Evolutionary conservation across 768 basidiomycete genomes (phyloP).

Genomic region (Chalciporus piperatus): DNA sequence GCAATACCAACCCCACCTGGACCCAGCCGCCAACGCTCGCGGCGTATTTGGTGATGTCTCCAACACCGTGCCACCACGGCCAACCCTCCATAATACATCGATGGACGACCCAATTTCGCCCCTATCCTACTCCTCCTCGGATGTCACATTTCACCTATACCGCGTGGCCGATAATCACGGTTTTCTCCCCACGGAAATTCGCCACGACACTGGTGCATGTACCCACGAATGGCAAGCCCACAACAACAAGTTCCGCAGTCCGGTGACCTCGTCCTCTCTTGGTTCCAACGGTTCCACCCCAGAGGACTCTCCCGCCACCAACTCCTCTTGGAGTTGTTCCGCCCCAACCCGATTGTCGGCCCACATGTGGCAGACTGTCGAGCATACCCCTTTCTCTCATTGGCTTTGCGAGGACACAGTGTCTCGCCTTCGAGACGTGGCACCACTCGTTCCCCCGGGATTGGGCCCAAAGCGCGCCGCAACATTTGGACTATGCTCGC

Average conservation of each 20-base stretch:
- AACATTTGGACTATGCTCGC: not conserved
- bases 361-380: not conserved
- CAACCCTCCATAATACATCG: not conserved
- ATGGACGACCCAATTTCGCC: conserved; percentile 1
- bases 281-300: conserved; percentile 1
- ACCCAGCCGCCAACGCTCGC: conserved; percentile 6
- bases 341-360: conserved; percentile 5
- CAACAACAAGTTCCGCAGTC: conserved; percentile 10
- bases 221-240: conserved; percentile 3
- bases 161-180: conserved; percentile 15
- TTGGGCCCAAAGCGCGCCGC: not conserved
- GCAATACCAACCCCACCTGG: conserved; percentile 9
- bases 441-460: conserved; percentile 4
- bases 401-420: not conserved
- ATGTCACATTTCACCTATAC: conserved; percentile 6
- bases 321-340: not conserved
- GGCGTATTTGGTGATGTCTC: conserved; percentile 7
- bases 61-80: conserved; percentile 1
- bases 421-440: not conserved
- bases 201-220: conserved; percentile 31
- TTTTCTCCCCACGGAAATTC: not conserved
- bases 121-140: conserved; percentile 8
- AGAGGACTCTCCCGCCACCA: not conserved
- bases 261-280: conserved; percentile 9
- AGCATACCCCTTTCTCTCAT: not conserved